These are phyloP conservation scores for Stentor roeselii DNA, from an alignment of 73 alveolate genomes.

Conservation along the genomic window DNA sequence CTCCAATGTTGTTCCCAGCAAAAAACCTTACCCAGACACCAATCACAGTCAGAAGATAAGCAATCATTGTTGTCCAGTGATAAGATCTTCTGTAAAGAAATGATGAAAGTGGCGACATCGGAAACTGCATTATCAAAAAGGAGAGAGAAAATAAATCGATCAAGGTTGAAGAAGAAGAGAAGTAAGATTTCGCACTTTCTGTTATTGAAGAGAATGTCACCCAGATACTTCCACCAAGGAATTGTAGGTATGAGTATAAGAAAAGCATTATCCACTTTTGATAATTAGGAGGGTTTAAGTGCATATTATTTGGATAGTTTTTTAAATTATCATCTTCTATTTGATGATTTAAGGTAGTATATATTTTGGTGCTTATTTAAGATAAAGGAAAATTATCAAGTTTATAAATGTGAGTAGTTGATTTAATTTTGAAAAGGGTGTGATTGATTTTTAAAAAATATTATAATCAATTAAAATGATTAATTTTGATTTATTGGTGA, in stretches of 20 bases:
- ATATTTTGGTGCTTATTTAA: too few species aligned
- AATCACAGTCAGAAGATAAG: not conserved
- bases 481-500: too few species aligned
- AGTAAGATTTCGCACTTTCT: not conserved
- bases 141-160: not conserved
- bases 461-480: too few species aligned
- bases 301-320: too few species aligned
- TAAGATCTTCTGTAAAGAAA: not conserved
- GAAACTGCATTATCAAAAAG: not conserved
- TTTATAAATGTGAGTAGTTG: too few species aligned
- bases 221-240: not conserved
- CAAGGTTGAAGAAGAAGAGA: not conserved
- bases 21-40: slow-evolving; percentile 6
- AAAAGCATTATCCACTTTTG: slow-evolving; percentile 6
- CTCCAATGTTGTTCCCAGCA: not conserved
- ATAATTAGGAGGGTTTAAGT: too few species aligned
- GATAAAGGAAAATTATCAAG: too few species aligned
- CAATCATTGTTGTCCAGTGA: not conserved
- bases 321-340: too few species aligned
- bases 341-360: too few species aligned
- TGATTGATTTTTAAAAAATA: too few species aligned
- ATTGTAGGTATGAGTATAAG: not conserved
- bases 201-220: not conserved
- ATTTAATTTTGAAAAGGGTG: too few species aligned
- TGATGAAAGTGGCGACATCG: slow-evolving; percentile 20